Conservation (phyloP, 495 filamentous ascomycete species). For the Staphylotrichum longicolle region DNA sequence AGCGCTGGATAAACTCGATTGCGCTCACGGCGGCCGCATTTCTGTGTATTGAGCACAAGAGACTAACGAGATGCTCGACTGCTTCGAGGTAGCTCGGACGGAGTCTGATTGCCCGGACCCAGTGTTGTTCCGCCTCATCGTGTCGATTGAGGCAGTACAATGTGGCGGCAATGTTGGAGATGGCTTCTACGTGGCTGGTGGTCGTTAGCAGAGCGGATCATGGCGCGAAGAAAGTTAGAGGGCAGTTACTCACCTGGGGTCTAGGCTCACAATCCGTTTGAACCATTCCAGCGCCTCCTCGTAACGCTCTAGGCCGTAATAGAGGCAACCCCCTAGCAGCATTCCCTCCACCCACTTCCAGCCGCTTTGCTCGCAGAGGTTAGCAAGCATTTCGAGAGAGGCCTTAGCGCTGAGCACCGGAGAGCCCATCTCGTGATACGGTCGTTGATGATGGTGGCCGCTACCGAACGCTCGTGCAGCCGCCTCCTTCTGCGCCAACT, state of each 20-base stretch:
- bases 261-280: constrained; percentile 74
- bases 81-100: constrained; percentile 94
- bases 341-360: constrained; percentile 98
- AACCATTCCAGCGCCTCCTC: constrained; percentile 87
- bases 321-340: constrained; percentile 85
- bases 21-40: constrained; percentile 83
- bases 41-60: constrained; percentile 78
- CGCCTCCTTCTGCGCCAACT: constrained; percentile 29
- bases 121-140: constrained; percentile 82
- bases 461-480: constrained; percentile 20
- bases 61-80: constrained; percentile 88
- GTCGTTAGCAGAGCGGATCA: constrained; percentile 30
- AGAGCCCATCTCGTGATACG: constrained; percentile 27
- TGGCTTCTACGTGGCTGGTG: constrained; percentile 84
- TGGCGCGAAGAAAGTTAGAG: neutral
- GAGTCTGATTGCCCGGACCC: constrained; percentile 76
- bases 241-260: constrained; percentile 61
- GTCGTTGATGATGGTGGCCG: constrained; percentile 19
- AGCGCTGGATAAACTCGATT: constrained; percentile 83
- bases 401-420: constrained; percentile 56
- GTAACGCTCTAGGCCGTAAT: constrained; percentile 89
- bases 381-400: constrained; percentile 75
- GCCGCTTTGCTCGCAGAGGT: constrained; percentile 77
- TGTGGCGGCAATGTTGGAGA: constrained; percentile 89
- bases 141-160: constrained; percentile 77